phyloP scores from a whole-genome alignment of 805 yeast species.

The Lachancea kluyveri region DNA sequence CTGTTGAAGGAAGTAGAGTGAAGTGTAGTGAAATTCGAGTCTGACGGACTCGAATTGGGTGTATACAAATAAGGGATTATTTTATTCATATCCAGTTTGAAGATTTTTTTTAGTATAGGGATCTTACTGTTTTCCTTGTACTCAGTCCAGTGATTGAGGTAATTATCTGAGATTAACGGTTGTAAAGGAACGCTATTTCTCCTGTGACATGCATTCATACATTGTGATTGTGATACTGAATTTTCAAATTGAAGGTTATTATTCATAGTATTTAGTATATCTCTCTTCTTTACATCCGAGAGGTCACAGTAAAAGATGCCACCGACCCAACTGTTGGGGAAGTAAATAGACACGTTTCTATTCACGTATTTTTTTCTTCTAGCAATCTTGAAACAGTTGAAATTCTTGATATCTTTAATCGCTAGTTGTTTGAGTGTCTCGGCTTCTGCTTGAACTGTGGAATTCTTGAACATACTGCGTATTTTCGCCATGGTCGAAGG shows the following conservation, averaged over 20 bases:
- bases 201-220: slow-evolving; percentile 28
- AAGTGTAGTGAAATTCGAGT: neutral
- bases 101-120: slow-evolving; percentile 10
- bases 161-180: slow-evolving; percentile 57
- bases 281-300: slow-evolving; percentile 23
- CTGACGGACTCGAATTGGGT: slow-evolving; percentile 30
- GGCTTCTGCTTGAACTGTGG: slow-evolving; percentile 2
- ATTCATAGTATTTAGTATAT: slow-evolving; percentile 14
- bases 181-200: slow-evolving; percentile 38
- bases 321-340: slow-evolving; percentile 59
- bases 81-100: slow-evolving; percentile 32
- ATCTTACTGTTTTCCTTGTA: slow-evolving; percentile 19
- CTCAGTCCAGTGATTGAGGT: slow-evolving; percentile 42
- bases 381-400: slow-evolving; percentile 51
- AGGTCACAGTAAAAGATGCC: slow-evolving; percentile 51
- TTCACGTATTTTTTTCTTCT: slow-evolving; percentile 48
- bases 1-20: no score
- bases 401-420: slow-evolving; percentile 11
- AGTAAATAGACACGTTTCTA: slow-evolving; percentile 39
- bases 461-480: neutral
- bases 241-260: slow-evolving; percentile 5
- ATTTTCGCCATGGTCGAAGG: neutral
- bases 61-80: slow-evolving; percentile 55
- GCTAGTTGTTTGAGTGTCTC: slow-evolving; percentile 2
- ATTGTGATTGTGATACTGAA: no score